These are phyloP conservation scores for Aureobasidium sp. DNA, from an alignment of 2,329 filamentous ascomycete genomes.

Conservation along the genomic window DNA sequence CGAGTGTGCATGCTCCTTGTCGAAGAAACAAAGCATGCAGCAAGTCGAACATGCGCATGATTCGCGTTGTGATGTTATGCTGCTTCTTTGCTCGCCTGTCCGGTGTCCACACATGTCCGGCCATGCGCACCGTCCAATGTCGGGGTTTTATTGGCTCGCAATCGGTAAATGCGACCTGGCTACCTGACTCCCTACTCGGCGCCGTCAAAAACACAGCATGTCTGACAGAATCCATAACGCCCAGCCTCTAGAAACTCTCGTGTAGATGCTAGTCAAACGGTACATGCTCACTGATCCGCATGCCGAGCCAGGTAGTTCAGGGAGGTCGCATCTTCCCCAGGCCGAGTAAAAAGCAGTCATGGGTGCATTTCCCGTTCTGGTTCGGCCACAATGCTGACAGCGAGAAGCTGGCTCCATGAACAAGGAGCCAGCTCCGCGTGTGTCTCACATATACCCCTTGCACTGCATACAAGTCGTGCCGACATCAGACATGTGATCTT, in stretches of 20 bases:
- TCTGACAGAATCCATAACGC: neutral
- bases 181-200: neutral
- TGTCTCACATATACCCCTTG: neutral
- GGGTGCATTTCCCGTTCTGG: neutral
- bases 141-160: neutral
- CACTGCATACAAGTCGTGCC: neutral
- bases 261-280: neutral
- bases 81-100: neutral
- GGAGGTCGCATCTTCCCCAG: neutral
- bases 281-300: neutral
- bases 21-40: neutral
- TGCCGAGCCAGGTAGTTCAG: neutral
- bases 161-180: neutral
- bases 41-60: neutral
- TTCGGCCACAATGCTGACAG: neutral
- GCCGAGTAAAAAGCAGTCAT: too few species aligned
- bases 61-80: neutral
- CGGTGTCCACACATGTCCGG: neutral
- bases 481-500: neutral
- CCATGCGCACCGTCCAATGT: neutral
- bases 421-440: neutral
- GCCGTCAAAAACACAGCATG: neutral
- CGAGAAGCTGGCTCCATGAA: neutral
- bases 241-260: neutral
- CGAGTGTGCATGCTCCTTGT: neutral